Conservation (phyloP, 2,329 filamentous ascomycete species). For the Trichocomaceae sp. region DNA sequence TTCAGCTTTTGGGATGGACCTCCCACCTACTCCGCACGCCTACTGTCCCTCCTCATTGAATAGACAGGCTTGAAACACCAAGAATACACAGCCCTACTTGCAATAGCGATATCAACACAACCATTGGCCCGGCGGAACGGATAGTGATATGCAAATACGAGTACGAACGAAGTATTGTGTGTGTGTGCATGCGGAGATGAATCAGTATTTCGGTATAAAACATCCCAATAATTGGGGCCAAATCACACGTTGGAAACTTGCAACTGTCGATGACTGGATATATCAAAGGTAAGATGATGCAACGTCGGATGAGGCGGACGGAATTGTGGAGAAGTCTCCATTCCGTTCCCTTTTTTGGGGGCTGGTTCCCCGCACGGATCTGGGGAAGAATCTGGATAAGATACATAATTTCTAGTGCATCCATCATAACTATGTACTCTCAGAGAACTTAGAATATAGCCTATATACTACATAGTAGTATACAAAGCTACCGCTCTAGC, state of each 20-base stretch:
- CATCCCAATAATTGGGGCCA: neutral
- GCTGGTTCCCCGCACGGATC: too few relatives aligned
- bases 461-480: neutral
- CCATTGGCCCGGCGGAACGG: neutral
- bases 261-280: too few relatives aligned
- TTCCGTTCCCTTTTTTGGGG: too few relatives aligned
- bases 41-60: too few relatives aligned
- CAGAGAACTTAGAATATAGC: too few relatives aligned
- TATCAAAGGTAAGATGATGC: too few relatives aligned
- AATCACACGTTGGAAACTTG: too few relatives aligned
- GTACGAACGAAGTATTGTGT: too few relatives aligned
- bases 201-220: neutral
- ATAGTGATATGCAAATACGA: neutral
- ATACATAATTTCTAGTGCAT: neutral
- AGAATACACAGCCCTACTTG: neutral
- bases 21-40: too few relatives aligned
- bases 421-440: neutral
- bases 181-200: neutral
- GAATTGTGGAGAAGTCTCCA: too few relatives aligned
- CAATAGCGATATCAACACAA: neutral
- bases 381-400: neutral
- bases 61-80: neutral
- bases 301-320: too few relatives aligned
- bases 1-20: too few relatives aligned
- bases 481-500: slow-evolving; percentile 5